Percentiles rank a stretch among this genome's conserved stretches.
Conservation (phyloP, 305 asterid species). For the Stenogyne calaminthoides region DNA sequence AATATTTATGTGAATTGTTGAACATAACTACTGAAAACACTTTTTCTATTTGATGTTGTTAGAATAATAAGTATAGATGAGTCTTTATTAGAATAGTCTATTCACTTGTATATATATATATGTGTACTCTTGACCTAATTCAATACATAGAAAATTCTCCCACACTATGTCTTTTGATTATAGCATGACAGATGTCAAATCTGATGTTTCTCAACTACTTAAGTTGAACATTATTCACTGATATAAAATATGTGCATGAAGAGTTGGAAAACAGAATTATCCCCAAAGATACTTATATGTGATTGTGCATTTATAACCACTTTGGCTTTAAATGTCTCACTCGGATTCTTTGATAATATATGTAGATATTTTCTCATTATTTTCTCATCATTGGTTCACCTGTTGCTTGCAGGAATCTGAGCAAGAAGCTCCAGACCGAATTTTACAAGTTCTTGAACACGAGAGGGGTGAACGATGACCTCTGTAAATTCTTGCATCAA, state of each 20-base stretch:
- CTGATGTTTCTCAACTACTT: background rate
- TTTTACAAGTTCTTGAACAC: conserved; percentile 46
- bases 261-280: background rate
- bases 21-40: no score
- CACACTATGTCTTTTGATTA: no score
- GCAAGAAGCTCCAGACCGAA: conserved; percentile 36
- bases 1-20: no score
- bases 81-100: no score
- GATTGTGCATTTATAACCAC: background rate
- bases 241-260: background rate
- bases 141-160: no score
- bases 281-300: background rate
- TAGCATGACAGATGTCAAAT: background rate
- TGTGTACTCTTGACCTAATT: no score
- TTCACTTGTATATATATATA: no score
- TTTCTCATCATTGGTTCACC: conserved; percentile 19
- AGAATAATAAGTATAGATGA: no score
- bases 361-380: background rate
- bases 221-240: background rate
- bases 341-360: background rate
- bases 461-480: conserved; percentile 51
- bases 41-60: no score
- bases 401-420: conserved; percentile 43
- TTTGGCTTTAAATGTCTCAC: background rate
- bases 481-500: conserved; percentile 54